Evolutionary conservation across 2,329 filamentous ascomycete genomes (phyloP), one percentile per base, ranked within the genome.

Genomic region (Clonostachys rhizophaga): DNA sequence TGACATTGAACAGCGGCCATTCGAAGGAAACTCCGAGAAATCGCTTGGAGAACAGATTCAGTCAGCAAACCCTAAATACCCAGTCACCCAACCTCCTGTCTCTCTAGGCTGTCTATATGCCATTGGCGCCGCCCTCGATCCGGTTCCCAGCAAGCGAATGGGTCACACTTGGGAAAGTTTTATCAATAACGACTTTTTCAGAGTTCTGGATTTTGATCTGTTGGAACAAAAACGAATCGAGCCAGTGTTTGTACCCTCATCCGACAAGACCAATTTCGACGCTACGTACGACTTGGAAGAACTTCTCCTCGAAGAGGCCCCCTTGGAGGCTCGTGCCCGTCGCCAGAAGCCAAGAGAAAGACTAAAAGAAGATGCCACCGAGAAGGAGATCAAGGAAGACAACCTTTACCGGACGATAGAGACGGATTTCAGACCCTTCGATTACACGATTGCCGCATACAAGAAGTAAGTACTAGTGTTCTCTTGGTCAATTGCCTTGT

Each of bases 231-330:
- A 96, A 64, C 84, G 91, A 60, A 84, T 97, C 41, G 86, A 91
- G 56, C 94, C 94, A 0, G 83, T 97, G 5, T 99, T 99, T 63
- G 81, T 87, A 17, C 94, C 94, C 0, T 96, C 92, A 0, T 91
- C 90, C 47, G 94, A 97, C 43, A 99, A 99, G 78, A 97, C 94
- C 5, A 99, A 99, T 64, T 99, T 99, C 55, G 94, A 99, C 66
- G 94, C 94, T 5, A 99, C 94, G 1, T 97, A 99, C 62, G 94
- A 99, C 65, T 71, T 99, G 44, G 94, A 99, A 63, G 94, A 99
- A 65, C 68, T 99, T 17, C 70, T 99, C 3, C 69, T 99, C 41
- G 94, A 99, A 66, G 94, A 99, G 64, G 94, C 94, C 12, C 94
- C 94, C 1, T 71, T 99, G 6, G 94, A 99, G 67, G 94, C 94